phyloP scores from a whole-genome alignment of 805 yeast genomes.

The Starmerella ratchasimensis region DNA sequence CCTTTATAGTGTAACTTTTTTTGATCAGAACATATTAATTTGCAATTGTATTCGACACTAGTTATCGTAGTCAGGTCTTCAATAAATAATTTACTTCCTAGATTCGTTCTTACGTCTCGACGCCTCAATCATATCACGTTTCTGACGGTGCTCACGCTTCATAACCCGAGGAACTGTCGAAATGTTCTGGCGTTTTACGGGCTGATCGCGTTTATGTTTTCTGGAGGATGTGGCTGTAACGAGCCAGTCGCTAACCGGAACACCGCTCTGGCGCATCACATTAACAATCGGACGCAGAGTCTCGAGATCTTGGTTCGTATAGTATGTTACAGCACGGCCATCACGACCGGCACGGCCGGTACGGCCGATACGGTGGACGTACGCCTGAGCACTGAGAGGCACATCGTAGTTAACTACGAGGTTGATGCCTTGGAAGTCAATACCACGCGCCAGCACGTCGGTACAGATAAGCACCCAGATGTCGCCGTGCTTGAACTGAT shows the following conservation, averaged over 20 bases:
- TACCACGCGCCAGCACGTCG: constrained; percentile 91
- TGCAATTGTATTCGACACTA: too few species aligned
- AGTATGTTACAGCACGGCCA: constrained; percentile 84
- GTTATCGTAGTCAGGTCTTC: too few species aligned
- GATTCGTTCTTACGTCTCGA: constrained; percentile 13
- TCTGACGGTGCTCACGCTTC: constrained; percentile 43
- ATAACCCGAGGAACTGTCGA: constrained; percentile 46
- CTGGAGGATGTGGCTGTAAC: constrained; percentile 28
- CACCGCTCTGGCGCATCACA: constrained; percentile 89
- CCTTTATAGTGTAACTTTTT: too few species aligned
- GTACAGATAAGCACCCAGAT: constrained; percentile 95
- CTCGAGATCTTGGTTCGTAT: constrained; percentile 74
- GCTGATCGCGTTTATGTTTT: constrained; percentile 10
- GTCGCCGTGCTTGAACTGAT: constrained; percentile 76
- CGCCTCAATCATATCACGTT: constrained; percentile 47
- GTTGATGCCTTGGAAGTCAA: constrained; percentile 91
- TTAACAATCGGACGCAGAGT: constrained; percentile 74
- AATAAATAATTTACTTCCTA: too few species aligned
- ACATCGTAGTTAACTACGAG: constrained; percentile 92
- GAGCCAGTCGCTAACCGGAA: constrained; percentile 65
- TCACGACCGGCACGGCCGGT: constrained; percentile 88
- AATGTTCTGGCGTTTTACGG: constrained; percentile 51
- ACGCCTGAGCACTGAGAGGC: constrained; percentile 84
- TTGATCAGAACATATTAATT: too few species aligned
- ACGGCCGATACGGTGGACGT: constrained; percentile 96